phyloP scores from a whole-genome alignment of 139 green algal species.

The Tetraselmis striata region DNA sequence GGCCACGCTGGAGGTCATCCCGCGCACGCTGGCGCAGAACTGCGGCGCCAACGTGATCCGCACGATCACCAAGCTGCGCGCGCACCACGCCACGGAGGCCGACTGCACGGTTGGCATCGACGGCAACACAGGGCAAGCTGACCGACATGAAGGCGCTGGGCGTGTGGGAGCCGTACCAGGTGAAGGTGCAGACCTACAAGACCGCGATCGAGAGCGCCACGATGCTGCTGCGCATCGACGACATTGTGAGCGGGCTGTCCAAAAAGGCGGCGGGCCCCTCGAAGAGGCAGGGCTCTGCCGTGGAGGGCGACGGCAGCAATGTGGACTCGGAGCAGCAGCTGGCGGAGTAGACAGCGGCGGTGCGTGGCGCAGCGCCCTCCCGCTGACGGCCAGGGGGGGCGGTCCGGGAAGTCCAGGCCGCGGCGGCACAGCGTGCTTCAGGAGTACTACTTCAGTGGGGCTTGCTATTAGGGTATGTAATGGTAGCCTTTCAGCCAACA shows the following conservation, averaged over 20 bases:
- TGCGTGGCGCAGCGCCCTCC: no score
- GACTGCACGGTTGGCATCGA: conserved; percentile 79
- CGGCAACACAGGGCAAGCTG: conserved; percentile 79
- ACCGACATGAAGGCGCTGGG: conserved; percentile 92
- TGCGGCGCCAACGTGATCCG: conserved; percentile 98
- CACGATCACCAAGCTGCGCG: conserved; percentile 94
- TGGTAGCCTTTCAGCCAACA: no score
- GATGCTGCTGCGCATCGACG: conserved; percentile 97
- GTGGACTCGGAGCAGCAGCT: conserved; percentile 74
- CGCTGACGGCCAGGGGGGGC: no score
- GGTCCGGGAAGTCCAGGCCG: no score
- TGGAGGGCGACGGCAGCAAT: conserved; percentile 40
- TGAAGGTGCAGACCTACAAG: conserved; percentile 96
- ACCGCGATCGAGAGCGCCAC: conserved; percentile 84
- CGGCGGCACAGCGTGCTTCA: no score
- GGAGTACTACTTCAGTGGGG: no score
- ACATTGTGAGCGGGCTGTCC: conserved; percentile 91
- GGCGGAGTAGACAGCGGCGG: conserved; percentile 54
- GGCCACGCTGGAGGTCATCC: conserved; percentile 94
- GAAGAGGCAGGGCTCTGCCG: conserved; percentile 10
- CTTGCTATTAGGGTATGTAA: no score
- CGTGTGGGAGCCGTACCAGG: conserved; percentile 93
- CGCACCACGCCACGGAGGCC: conserved; percentile 60
- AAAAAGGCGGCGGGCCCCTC: conserved; percentile 55
- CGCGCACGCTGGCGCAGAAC: conserved; percentile 93